phyloP scores from a whole-genome alignment of 2,329 filamentous ascomycete species.

The Teratosphaeria gauchensis region DNA sequence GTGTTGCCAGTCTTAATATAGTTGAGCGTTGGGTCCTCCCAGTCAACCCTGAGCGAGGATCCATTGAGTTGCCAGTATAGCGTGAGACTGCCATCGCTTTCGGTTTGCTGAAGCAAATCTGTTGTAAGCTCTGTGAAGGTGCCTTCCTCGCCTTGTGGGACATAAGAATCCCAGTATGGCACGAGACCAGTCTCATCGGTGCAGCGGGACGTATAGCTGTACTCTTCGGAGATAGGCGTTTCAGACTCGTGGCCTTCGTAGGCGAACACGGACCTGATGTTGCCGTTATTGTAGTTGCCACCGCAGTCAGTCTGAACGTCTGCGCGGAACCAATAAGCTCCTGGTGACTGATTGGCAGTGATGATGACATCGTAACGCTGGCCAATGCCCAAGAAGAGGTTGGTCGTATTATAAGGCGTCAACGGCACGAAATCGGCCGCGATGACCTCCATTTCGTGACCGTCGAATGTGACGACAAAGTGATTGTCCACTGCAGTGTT shows the following conservation, averaged over 20 bases:
- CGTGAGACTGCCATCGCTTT: slow-evolving; percentile 19
- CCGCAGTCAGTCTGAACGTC: slow-evolving; percentile 23
- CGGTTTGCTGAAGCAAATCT: slow-evolving; percentile 20
- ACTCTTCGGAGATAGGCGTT: slow-evolving; percentile 21
- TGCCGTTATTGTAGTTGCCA: slow-evolving; percentile 20
- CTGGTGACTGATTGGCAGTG: slow-evolving; percentile 24
- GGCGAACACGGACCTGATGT: slow-evolving; percentile 28
- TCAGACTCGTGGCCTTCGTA: slow-evolving; percentile 27
- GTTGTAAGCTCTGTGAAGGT: slow-evolving; percentile 18
- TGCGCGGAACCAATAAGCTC: slow-evolving; percentile 29
- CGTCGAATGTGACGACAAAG: slow-evolving; percentile 31
- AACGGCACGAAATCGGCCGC: slow-evolving; percentile 29
- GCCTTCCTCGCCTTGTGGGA: slow-evolving; percentile 22
- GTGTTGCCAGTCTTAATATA: slow-evolving; percentile 33
- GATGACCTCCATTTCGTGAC: slow-evolving; percentile 27
- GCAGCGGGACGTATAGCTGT: slow-evolving; percentile 29
- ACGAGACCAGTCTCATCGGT: slow-evolving; percentile 31
- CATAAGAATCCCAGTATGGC: slow-evolving; percentile 30
- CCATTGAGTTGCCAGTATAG: slow-evolving; percentile 35
- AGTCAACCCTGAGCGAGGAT: slow-evolving; percentile 33
- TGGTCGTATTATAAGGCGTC: slow-evolving; percentile 21
- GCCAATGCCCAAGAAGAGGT: slow-evolving; percentile 29
- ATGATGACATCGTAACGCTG: slow-evolving; percentile 35
- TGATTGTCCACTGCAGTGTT: slow-evolving; percentile 38
- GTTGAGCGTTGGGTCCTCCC: slow-evolving; percentile 36